phyloP scores from a whole-genome alignment of 352 stramenopile species.

The Pythium chondricola region DNA sequence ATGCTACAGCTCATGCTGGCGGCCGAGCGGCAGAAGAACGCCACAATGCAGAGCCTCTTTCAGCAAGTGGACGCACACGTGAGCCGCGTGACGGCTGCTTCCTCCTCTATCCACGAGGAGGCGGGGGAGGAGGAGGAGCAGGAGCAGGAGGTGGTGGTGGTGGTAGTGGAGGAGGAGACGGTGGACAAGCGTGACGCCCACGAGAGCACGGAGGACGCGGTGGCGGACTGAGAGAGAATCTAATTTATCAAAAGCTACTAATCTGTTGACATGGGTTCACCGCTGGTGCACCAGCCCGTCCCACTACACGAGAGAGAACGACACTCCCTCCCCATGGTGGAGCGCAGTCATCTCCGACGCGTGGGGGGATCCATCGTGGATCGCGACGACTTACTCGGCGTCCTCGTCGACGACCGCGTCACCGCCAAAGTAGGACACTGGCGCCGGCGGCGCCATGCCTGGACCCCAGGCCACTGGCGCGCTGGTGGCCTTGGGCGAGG shows the following conservation, averaged over 20 bases:
- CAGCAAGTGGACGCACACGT: conserved; percentile 37
- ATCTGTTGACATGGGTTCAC: no score
- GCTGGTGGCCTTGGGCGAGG: conserved; percentile 14
- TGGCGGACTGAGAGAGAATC: conserved; percentile 14
- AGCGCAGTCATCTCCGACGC: no score
- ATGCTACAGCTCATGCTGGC: conserved; percentile 67
- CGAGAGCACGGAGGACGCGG: neutral
- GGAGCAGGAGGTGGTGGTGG: no score
- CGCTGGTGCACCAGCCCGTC: no score
- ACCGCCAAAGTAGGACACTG: conserved; percentile 24
- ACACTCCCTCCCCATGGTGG: no score
- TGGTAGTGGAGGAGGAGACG: no score
- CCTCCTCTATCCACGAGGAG: no score
- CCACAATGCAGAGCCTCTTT: conserved; percentile 72
- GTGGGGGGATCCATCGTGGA: no score
- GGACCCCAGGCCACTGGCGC: conserved; percentile 42
- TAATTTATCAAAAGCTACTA: conserved; percentile 33
- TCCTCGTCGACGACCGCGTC: no score
- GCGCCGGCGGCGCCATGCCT: conserved; percentile 34
- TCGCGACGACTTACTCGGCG: no score
- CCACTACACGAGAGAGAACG: no score
- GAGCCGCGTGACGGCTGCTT: neutral
- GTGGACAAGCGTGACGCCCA: neutral
- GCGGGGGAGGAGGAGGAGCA: no score
- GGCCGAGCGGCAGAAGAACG: conserved; percentile 64